Conservation (phyloP, 2,329 filamentous ascomycete species). For the Aureobasidium uvarum region DNA sequence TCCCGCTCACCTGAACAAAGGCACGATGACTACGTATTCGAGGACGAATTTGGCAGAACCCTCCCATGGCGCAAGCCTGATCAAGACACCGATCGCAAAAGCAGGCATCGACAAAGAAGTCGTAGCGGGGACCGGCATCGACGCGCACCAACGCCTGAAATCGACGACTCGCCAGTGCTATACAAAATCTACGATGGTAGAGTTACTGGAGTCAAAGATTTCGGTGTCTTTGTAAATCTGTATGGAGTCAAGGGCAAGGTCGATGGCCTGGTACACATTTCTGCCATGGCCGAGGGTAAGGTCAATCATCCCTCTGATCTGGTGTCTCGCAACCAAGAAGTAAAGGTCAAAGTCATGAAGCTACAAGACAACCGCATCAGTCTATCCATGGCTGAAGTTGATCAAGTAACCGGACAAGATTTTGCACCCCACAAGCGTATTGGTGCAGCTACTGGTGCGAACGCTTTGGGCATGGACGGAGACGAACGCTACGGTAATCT, state of each 20-base stretch:
- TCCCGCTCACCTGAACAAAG: constrained; percentile 55
- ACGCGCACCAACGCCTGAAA: constrained; percentile 65
- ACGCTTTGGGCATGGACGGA: constrained; percentile 76
- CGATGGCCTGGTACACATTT: constrained; percentile 91
- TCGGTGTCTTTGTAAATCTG: constrained; percentile 94
- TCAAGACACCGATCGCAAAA: constrained; percentile 47
- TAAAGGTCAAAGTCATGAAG: constrained; percentile 91
- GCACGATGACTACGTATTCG: constrained; percentile 54
- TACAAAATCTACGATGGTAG: constrained; percentile 88
- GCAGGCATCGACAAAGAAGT: constrained; percentile 44
- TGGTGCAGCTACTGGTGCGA: constrained; percentile 82
- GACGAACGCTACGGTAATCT: constrained; percentile 54
- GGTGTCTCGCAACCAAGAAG: constrained; percentile 72
- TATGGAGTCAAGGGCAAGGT: constrained; percentile 82
- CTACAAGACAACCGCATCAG: constrained; percentile 80
- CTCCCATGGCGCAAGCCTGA: constrained; percentile 45
- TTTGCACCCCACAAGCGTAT: constrained; percentile 74
- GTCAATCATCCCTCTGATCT: constrained; percentile 92
- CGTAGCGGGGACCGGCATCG: constrained; percentile 59
- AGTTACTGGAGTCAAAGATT: constrained; percentile 91
- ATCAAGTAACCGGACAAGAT: constrained; percentile 83
- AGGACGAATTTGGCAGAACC: constrained; percentile 59
- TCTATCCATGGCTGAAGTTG: constrained; percentile 95
- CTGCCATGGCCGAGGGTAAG: constrained; percentile 78
- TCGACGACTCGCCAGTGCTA: constrained; percentile 77